Evolutionary conservation across 1,284 basidiomycete species (phyloP), one percentile per base, ranked within the genome.

Genomic region (Exsudoporus floridanus): DNA sequence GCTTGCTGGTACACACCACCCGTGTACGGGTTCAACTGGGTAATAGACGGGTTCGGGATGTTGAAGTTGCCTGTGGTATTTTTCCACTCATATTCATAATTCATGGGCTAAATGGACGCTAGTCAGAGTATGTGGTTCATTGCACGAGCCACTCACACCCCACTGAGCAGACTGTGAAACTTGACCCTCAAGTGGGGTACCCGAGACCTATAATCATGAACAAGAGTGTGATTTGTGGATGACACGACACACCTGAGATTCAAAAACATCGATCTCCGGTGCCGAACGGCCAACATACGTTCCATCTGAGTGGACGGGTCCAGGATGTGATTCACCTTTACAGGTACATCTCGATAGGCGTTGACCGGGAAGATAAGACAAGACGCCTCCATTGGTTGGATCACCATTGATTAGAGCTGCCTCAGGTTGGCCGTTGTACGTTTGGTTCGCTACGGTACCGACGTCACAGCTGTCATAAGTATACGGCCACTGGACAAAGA

Each of bases 201-300:
- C 77, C 70, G 71, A 73, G 70, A 67, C 51, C 68, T 70, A 70
- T 21, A 16, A 37, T 31, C 21, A 47, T 59, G 39, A 60, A 52
- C 10, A 48, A 49, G 13, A 28, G 16, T 7, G 16, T n/a, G 7
- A 13, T 38, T 44, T n/a, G 16, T 35, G 7, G 18, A 41, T 27
- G 40, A 38, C 2, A n/a, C 8, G 31, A 54, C 60, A 49, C 25
- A 72, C 71, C 46, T 73, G 71, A 9, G 83, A 79, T 64, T 88
- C 86, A 58, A 88, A 77, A n/a, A 87, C 74, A 72, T 87, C 84
- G 50, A 88, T 86, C 63, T 88, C 86, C 0, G 86, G 86, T 1
- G 86, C 82, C 2, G 79, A 70, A 51, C 87, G 77, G 21, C 86
- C 88, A 6, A 82, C 78, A 57, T 78, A 87, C 2, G 77, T 76